Conservation (phyloP, 2,329 filamentous ascomycete genomes). For the Aspergillus aculeatus region DNA sequence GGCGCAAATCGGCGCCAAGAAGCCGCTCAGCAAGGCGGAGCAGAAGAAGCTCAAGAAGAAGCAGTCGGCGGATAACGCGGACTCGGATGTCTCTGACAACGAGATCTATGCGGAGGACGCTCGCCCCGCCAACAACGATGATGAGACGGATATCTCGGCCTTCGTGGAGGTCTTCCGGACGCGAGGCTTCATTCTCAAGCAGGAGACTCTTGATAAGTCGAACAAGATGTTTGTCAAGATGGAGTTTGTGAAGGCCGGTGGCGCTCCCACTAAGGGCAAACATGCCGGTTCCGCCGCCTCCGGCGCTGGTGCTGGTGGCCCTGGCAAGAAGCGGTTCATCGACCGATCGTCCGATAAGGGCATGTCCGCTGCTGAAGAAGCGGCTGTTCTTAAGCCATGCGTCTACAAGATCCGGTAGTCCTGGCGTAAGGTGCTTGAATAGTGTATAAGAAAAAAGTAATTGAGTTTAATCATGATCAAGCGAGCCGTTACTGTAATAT, state of each 20-base stretch:
- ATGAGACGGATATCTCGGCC: conserved; percentile 80
- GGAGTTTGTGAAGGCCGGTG: conserved; percentile 81
- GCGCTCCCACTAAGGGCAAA: conserved; percentile 72
- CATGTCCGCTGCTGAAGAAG: conserved; percentile 59
- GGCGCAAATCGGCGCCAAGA: conserved; percentile 38
- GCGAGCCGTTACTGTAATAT: neutral
- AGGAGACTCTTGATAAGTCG: conserved; percentile 70
- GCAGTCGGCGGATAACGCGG: conserved; percentile 49
- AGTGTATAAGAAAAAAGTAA: conserved; percentile 1
- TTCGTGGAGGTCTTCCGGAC: conserved; percentile 81
- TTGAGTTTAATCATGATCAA: neutral
- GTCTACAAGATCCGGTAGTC: conserved; percentile 79
- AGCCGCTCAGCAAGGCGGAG: conserved; percentile 42
- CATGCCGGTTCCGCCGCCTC: conserved; percentile 45
- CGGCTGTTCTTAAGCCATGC: conserved; percentile 87
- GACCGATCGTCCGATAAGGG: conserved; percentile 56
- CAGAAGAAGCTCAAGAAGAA: conserved; percentile 47
- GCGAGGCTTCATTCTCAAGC: conserved; percentile 80
- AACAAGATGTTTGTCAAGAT: conserved; percentile 99
- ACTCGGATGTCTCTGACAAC: conserved; percentile 47
- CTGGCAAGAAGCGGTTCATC: conserved; percentile 54
- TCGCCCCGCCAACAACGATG: conserved; percentile 56
- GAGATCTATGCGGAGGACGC: conserved; percentile 53
- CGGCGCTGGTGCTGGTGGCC: conserved; percentile 29
- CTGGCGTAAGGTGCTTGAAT: neutral